phyloP scores from a whole-genome alignment of 2,329 filamentous ascomycete genomes.

The Stachybotrys chlorohalonatus region DNA sequence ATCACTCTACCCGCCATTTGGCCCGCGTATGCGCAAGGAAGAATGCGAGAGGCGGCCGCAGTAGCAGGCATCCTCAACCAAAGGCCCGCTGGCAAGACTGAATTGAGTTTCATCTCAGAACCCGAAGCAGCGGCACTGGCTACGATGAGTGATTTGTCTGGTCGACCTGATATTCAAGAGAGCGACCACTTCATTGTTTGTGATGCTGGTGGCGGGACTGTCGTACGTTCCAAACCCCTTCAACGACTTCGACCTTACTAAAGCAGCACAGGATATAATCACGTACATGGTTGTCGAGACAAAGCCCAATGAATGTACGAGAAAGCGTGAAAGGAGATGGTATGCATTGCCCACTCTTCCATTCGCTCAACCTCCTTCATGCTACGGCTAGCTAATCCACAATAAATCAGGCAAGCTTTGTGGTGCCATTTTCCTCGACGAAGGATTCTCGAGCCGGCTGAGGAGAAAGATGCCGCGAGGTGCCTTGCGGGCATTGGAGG shows the following conservation, averaged over 20 bases:
- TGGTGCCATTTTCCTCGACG: slow-evolving; percentile 30
- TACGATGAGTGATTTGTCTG: slow-evolving; percentile 17
- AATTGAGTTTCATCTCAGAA: slow-evolving; percentile 27
- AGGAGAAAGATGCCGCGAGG: slow-evolving; percentile 6
- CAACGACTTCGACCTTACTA: not conserved
- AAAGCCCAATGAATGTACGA: slow-evolving; percentile 15
- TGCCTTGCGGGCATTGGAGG: slow-evolving; percentile 3
- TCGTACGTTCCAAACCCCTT: slow-evolving; percentile 11
- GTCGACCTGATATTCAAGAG: slow-evolving; percentile 7
- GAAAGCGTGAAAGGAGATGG: slow-evolving; percentile 30
- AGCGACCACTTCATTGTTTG: slow-evolving; percentile 20
- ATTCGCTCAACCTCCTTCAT: not conserved
- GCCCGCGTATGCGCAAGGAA: slow-evolving; percentile 24
- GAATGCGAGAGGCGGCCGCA: slow-evolving; percentile 25
- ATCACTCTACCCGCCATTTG: slow-evolving; percentile 38
- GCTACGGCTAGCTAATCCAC: not conserved
- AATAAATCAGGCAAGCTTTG: slow-evolving; percentile 22
- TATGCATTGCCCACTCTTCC: slow-evolving; percentile 2
- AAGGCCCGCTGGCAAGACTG: slow-evolving; percentile 17
- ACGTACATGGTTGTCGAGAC: slow-evolving; percentile 20
- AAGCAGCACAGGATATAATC: slow-evolving; percentile 25
- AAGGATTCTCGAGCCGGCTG: slow-evolving; percentile 22
- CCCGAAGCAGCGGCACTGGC: slow-evolving; percentile 36
- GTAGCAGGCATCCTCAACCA: slow-evolving; percentile 25
- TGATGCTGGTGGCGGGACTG: slow-evolving; percentile 27